Conservation (phyloP, 2,329 filamentous ascomycete genomes). For the Plenodomus tracheiphilus region DNA sequence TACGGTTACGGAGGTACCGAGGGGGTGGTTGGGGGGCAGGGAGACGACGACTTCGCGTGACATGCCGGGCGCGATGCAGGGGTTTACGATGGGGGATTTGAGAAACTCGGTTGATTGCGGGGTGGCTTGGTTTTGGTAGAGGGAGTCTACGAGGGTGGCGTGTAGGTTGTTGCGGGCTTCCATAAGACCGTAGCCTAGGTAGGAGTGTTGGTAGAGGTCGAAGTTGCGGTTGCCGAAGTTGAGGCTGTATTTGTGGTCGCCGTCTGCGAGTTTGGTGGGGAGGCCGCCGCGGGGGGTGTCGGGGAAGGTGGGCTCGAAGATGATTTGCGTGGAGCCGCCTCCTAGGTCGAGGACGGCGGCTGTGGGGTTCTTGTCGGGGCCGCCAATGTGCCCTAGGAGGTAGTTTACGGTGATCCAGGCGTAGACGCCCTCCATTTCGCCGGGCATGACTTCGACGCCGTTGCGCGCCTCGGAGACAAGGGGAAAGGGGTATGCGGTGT, state of each 20-base stretch:
- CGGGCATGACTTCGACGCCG: constrained; percentile 96
- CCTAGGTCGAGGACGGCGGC: constrained; percentile 96
- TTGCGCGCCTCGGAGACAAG: constrained; percentile 83
- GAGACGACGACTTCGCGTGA: constrained; percentile 72
- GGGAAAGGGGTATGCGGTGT: constrained; percentile 91
- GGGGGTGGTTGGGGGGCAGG: constrained; percentile 66
- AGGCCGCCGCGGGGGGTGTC: constrained; percentile 73
- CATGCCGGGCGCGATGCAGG: constrained; percentile 84
- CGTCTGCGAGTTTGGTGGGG: constrained; percentile 80
- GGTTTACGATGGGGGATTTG: constrained; percentile 72
- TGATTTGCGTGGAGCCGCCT: constrained; percentile 96
- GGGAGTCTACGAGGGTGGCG: constrained; percentile 70
- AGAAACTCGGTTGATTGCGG: constrained; percentile 67
- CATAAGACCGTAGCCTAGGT: constrained; percentile 96
- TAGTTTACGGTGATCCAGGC: constrained; percentile 99
- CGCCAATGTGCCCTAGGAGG: constrained; percentile 94
- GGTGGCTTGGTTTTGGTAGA: constrained; percentile 64
- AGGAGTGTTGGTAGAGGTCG: constrained; percentile 95
- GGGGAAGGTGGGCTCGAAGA: constrained; percentile 95
- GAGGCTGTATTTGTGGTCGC: constrained; percentile 94
- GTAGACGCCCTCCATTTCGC: constrained; percentile 94
- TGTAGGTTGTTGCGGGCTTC: constrained; percentile 87
- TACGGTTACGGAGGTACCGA: constrained; percentile 68
- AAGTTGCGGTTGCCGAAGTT: constrained; percentile 89
- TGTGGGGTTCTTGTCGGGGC: constrained; percentile 84